Percentiles rank a stretch among this genome's conserved stretches.
phyloP scores from a whole-genome alignment of 1,139 yeast species.

The Hyphopichia buzzinii region DNA sequence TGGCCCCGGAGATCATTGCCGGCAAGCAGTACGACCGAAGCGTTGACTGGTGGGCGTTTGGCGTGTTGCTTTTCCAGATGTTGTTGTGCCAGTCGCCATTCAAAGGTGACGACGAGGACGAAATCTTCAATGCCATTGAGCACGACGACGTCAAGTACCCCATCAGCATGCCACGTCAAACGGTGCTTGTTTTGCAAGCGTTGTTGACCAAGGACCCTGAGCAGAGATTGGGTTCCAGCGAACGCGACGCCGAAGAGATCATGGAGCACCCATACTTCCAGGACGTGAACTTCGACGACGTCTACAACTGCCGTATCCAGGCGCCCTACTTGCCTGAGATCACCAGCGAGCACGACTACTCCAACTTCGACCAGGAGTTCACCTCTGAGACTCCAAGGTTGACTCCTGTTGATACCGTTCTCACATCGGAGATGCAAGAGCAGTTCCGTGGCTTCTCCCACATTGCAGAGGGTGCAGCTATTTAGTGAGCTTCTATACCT shows the following conservation, averaged over 20 bases:
- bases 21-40: conserved; percentile 91
- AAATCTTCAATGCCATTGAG: conserved; percentile 94
- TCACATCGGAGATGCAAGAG: conserved; percentile 89
- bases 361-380: conserved; percentile 92
- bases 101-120: conserved; percentile 98
- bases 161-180: conserved; percentile 95
- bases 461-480: conserved; percentile 65
- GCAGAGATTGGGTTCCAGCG: conserved; percentile 80
- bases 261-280: conserved; percentile 94
- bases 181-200: conserved; percentile 90
- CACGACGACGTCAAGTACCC: conserved; percentile 98
- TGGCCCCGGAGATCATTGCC: conserved; percentile 97
- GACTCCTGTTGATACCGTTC: conserved; percentile 88
- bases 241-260: conserved; percentile 85
- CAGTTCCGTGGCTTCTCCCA: conserved; percentile 96
- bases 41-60: conserved; percentile 99
- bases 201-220: conserved; percentile 85
- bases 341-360: conserved; percentile 83
- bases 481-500: no score
- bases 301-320: conserved; percentile 65
- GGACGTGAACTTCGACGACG: conserved; percentile 87
- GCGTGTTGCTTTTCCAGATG: conserved; percentile 95
- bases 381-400: conserved; percentile 92
- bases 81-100: conserved; percentile 94
- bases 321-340: conserved; percentile 87